Conservation (phyloP, 441 rosid species). For the Gossypium aridum region DNA sequence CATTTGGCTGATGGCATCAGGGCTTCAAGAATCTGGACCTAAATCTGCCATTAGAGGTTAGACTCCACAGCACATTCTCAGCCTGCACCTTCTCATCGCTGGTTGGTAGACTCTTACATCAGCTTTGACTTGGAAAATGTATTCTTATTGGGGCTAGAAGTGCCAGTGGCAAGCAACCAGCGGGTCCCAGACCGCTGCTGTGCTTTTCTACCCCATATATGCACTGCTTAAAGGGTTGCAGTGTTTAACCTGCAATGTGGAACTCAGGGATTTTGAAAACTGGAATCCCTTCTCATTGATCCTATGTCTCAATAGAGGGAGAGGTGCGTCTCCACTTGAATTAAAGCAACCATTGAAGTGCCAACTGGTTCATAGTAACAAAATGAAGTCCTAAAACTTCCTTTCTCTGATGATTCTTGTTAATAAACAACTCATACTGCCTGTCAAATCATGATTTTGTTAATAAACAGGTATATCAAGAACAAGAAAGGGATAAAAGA, state of each 20-base stretch:
- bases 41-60: conserved; percentile 27
- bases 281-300: conserved; percentile 7
- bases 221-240: conserved; percentile 26
- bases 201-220: conserved; percentile 38
- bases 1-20: conserved; percentile 35
- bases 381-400: conserved; percentile 19
- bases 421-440: conserved; percentile 8
- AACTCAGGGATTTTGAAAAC: conserved; percentile 40
- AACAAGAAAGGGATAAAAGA: conserved; percentile 2
- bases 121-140: conserved; percentile 38
- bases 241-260: conserved; percentile 46
- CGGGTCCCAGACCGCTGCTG: conserved; percentile 52
- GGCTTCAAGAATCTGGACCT: conserved; percentile 37
- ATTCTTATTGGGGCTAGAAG: conserved; percentile 28
- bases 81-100: conserved; percentile 14
- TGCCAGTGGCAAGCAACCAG: conserved; percentile 63
- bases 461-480: conserved; percentile 12
- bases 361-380: conserved; percentile 61
- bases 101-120: conserved; percentile 29
- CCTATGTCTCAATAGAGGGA: conserved; percentile 10
- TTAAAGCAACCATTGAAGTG: conserved; percentile 59
- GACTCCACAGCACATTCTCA: conserved; percentile 51
- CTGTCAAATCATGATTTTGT: conserved; percentile 21
- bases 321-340: conserved; percentile 47
- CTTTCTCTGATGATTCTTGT: conserved; percentile 21